These are phyloP conservation scores for Endocalyx cinctus DNA, from an alignment of 2,329 filamentous ascomycete species.

Conservation along the genomic window DNA sequence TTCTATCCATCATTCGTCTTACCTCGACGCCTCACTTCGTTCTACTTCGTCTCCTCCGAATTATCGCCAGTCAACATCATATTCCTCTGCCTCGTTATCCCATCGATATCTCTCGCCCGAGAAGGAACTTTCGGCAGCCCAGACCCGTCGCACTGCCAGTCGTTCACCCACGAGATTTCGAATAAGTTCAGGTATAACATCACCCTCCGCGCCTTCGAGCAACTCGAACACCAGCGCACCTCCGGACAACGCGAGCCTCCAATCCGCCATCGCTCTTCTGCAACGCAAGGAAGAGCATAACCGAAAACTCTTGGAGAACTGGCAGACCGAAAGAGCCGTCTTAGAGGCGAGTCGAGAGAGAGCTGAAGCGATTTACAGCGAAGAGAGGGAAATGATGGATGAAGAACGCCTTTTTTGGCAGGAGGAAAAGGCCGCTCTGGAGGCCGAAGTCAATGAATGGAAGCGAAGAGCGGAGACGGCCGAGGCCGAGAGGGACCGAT, in stretches of 20 bases:
- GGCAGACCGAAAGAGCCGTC: constrained; percentile 50
- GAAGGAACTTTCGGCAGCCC: constrained; percentile 15
- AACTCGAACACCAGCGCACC: constrained; percentile 12
- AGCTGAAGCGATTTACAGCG: constrained; percentile 51
- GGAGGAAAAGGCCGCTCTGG: constrained; percentile 36
- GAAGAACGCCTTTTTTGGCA: constrained; percentile 45
- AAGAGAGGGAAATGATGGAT: constrained; percentile 50
- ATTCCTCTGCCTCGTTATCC: constrained; percentile 11
- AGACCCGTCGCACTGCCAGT: constrained; percentile 24
- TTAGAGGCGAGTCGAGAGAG: constrained; percentile 49
- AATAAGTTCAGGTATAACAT: constrained; percentile 13
- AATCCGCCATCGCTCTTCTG: constrained; percentile 16
- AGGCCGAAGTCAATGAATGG: constrained; percentile 37
- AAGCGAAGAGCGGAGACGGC: constrained; percentile 29
- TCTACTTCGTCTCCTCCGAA: constrained; percentile 14
- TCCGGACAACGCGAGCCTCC: constrained; percentile 16
- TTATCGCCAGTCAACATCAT: constrained; percentile 18
- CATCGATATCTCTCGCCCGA: constrained; percentile 22
- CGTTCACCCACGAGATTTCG: constrained; percentile 25
- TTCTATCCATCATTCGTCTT: constrained; percentile 28
- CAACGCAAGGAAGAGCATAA: constrained; percentile 23
- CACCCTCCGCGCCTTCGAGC: constrained; percentile 16
- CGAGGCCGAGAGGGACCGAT: constrained; percentile 12
- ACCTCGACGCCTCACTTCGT: constrained; percentile 30
- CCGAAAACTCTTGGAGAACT: constrained; percentile 37